Percentiles rank a stretch among this genome's conserved stretches.
Evolutionary conservation across 208 protist genomes (phyloP).

Genomic region (Wallacemonas rigidus): DNA sequence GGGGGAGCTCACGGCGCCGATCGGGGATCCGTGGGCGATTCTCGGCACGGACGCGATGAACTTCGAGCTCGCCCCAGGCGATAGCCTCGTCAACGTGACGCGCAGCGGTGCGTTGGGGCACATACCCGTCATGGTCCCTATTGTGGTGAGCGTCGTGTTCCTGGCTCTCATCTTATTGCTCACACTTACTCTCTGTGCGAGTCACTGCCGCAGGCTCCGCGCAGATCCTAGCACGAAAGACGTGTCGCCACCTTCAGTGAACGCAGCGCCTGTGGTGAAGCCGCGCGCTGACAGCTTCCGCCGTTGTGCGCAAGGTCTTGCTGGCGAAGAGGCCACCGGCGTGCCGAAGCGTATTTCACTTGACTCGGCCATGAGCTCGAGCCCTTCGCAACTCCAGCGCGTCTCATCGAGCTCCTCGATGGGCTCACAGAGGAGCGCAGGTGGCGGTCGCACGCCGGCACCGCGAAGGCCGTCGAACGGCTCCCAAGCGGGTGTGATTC

Average conservation of each 20-base stretch:
- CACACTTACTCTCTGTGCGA: slow-evolving; percentile 21
- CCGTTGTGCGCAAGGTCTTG: background rate
- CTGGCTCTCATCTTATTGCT: slow-evolving; percentile 20
- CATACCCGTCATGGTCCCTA: slow-evolving; percentile 22
- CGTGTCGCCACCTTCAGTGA: too few species aligned
- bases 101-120: slow-evolving; percentile 13
- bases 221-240: background rate
- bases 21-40: too few species aligned
- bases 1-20: too few species aligned
- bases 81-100: background rate
- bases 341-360: slow-evolving; percentile 4
- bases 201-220: background rate
- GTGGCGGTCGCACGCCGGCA: background rate
- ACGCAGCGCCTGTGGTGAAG: background rate
- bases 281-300: background rate
- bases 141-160: slow-evolving; percentile 18
- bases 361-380: slow-evolving; percentile 12
- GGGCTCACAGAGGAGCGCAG: background rate
- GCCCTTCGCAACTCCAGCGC: background rate
- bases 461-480: background rate
- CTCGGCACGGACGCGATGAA: too few species aligned
- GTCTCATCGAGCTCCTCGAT: slow-evolving; percentile 4
- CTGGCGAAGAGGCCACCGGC: background rate
- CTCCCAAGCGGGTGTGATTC: background rate
- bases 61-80: too few species aligned